phyloP scores from a whole-genome alignment of 768 basidiomycete species.

The button mushroom (Agaricus bisporus) region DNA sequence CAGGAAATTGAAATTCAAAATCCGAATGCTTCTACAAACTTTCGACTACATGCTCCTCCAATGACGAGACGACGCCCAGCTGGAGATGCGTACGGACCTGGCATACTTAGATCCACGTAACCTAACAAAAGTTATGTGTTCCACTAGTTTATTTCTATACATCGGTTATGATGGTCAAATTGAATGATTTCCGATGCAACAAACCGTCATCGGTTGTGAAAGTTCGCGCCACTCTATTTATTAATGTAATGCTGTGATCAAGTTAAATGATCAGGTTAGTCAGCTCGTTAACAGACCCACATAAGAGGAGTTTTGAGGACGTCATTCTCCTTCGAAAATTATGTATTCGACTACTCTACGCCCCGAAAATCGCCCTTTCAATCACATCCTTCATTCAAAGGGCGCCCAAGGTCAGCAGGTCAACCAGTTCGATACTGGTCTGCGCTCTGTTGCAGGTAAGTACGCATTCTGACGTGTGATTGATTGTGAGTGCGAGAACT shows the following conservation, averaged over 20 bases:
- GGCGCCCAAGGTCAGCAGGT: neutral
- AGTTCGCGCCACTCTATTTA: no score
- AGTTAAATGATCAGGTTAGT: no score
- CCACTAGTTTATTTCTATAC: neutral
- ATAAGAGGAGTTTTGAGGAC: neutral
- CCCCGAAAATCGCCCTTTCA: neutral
- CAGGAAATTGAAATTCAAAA: constrained; percentile 29
- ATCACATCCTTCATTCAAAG: neutral
- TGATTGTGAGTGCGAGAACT: neutral
- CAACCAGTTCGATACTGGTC: constrained; percentile 4
- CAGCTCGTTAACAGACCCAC: no score
- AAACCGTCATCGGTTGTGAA: no score
- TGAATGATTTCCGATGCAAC: no score
- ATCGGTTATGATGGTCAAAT: no score
- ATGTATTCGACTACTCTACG: neutral
- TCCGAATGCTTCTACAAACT: constrained; percentile 19
- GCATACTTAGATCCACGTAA: constrained; percentile 16
- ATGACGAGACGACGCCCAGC: constrained; percentile 15
- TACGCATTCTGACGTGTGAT: neutral
- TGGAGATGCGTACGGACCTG: constrained; percentile 21
- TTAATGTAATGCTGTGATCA: neutral
- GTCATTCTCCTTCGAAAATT: neutral
- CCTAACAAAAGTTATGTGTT: constrained; percentile 11
- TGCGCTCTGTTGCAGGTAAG: constrained; percentile 2
- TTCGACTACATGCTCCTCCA: constrained; percentile 33